These are phyloP conservation scores for Withania somnifera DNA, from an alignment of 305 asterid species.

Conservation along the genomic window DNA sequence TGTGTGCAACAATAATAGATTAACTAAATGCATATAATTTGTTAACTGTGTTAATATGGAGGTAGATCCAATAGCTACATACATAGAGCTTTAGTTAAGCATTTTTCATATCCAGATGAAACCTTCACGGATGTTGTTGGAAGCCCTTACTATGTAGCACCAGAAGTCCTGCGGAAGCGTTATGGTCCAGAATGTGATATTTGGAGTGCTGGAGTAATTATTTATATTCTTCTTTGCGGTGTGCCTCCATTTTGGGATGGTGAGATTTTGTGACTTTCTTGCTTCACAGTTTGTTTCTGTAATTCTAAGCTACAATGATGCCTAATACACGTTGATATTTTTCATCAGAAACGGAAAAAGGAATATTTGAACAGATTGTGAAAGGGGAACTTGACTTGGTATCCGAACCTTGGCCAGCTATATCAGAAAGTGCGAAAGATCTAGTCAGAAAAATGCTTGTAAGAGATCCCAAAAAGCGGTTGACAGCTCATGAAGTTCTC, in stretches of 20 bases:
- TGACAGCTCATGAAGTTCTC: conserved; percentile 70
- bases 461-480: conserved; percentile 57
- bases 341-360: conserved; percentile 65
- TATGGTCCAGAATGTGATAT: conserved; percentile 86
- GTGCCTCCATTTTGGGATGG: conserved; percentile 97
- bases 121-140: conserved; percentile 75
- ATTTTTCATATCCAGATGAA: conserved; percentile 35
- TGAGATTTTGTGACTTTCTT: conserved; percentile 12
- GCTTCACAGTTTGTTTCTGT: not conserved
- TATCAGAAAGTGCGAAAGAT: conserved; percentile 76
- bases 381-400: conserved; percentile 70
- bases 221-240: conserved; percentile 72
- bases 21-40: too few relatives aligned
- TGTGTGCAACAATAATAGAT: not conserved
- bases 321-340: conserved; percentile 4
- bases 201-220: conserved; percentile 93
- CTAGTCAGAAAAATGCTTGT: conserved; percentile 64
- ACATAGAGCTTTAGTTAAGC: not conserved
- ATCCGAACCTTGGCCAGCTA: conserved; percentile 81
- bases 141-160: conserved; percentile 88
- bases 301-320: not conserved
- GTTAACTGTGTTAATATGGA: too few relatives aligned
- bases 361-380: conserved; percentile 73
- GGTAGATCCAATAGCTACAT: not conserved
- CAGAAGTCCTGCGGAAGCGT: conserved; percentile 65